Base-by-base conservation (phyloP, 2,329 filamentous ascomycete species). In the Arthrobotrys iridis region DNA sequence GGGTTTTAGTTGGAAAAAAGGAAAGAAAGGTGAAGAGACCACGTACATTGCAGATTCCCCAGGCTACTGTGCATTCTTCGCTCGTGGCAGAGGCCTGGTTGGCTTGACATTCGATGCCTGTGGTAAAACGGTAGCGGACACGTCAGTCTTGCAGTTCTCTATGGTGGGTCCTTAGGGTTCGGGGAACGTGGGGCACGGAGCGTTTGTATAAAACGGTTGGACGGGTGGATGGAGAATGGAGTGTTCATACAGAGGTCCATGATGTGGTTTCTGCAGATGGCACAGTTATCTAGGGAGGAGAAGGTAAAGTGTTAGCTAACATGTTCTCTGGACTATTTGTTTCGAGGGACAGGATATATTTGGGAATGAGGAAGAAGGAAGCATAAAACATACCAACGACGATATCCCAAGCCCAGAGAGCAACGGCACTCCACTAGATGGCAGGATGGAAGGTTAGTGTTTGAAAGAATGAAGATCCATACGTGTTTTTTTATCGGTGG, bases 321-420 rank as follows among this genome's bases (percentile, higher is more conserved):
- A 30, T 45, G 40, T n/a, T 22, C 20, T 28, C n/a, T 45, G n/a
- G 41, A 20, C 1, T 55, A 35, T 37, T 55, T 24, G 4, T 55
- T 11, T 37, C n/a, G 18, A 15, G 28, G 11, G 15, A 20, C 10
- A 35, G 18, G 50, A 35, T 37, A 37, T 57, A 18, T 52, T 13
- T 33, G 28, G 24, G 11, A 20, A 22, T 26, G 46, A 33, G 20
- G 28, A 55, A 40, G 28, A 24, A 7, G 11, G 33, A n/a, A n/a
- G n/a, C 11, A 26, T 20, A 48, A 20, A 62, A 66, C 75, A 58
- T 22, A 77, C 75, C 75, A 76, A 99, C 95, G 30, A 98, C 93
- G 73, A 99, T 99, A 82, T 99, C 95, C 95, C 95, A 99, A 0
- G 95, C 95, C 95, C 95, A 99, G 1, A 99, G 87, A 41, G 95